These are phyloP conservation scores for Yamagishiella unicocca DNA, from an alignment of 139 green algal species.

Conservation along the genomic window DNA sequence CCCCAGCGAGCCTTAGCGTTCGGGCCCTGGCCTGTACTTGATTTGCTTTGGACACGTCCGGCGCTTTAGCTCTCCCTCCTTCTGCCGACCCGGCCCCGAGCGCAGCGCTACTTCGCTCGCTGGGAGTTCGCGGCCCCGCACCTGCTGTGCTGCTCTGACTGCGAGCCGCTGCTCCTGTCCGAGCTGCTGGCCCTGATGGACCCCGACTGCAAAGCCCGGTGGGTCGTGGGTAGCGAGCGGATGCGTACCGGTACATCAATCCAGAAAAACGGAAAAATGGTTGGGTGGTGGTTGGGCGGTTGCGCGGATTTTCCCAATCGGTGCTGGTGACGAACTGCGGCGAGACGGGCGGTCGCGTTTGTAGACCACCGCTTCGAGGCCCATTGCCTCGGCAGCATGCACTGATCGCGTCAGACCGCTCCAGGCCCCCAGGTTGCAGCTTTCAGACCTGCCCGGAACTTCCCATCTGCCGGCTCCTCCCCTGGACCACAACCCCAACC, in stretches of 20 bases:
- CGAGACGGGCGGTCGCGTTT: not conserved
- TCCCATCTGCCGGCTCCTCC: not conserved
- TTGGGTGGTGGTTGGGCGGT: not conserved
- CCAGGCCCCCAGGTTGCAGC: not conserved
- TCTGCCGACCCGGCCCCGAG: not conserved
- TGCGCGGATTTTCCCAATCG: not conserved
- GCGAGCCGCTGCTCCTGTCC: conserved; percentile 67
- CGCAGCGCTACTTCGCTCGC: conserved; percentile 77
- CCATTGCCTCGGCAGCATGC: not conserved
- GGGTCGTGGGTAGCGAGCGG: not conserved
- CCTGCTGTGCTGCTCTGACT: conserved; percentile 78
- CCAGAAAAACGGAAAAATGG: not conserved
- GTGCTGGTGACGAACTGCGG: not conserved
- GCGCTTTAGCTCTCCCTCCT: too few relatives aligned
- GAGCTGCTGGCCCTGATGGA: conserved; percentile 71
- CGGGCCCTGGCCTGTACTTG: too few relatives aligned
- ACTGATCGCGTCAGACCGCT: not conserved
- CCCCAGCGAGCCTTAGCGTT: too few relatives aligned
- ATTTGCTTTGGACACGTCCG: too few relatives aligned
- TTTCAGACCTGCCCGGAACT: not conserved
- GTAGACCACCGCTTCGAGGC: not conserved
- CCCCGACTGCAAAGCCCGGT: conserved; percentile 50
- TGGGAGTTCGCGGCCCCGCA: conserved; percentile 74
- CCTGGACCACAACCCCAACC: not conserved
- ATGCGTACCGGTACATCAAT: not conserved